Evolutionary conservation across 2,329 filamentous ascomycete species (phyloP).

Genomic region (Coleophoma crateriformis): DNA sequence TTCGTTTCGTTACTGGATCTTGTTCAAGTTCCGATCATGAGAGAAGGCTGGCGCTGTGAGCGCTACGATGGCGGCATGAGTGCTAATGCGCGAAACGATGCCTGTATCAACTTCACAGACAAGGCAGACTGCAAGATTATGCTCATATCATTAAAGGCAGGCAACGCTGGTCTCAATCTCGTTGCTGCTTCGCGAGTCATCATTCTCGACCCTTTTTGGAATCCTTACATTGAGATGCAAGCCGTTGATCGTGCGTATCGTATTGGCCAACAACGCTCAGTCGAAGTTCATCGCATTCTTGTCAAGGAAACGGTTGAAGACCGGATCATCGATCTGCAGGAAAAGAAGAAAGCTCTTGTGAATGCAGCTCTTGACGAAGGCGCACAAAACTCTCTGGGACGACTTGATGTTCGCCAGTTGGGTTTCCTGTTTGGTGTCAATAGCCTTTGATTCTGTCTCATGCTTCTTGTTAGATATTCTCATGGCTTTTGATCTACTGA

Average conservation of each 20-base stretch:
- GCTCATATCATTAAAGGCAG: conserved; percentile 73
- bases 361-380: conserved; percentile 75
- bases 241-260: conserved; percentile 86
- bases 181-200: conserved; percentile 80
- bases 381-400: conserved; percentile 58
- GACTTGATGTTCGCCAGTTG: conserved; percentile 39
- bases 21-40: conserved; percentile 64
- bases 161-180: conserved; percentile 82
- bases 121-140: conserved; percentile 58
- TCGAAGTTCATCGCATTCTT: conserved; percentile 76
- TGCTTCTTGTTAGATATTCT: too few species aligned
- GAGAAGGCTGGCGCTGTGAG: conserved; percentile 42
- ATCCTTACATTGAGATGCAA: conserved; percentile 88
- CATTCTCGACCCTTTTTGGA: conserved; percentile 92
- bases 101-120: conserved; percentile 61
- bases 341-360: conserved; percentile 72
- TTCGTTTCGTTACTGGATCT: conserved; percentile 77
- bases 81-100: conserved; percentile 57
- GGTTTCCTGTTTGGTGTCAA: conserved; percentile 22
- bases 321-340: conserved; percentile 73
- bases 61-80: conserved; percentile 78
- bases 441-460: neutral
- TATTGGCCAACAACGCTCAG: conserved; percentile 71
- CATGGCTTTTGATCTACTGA: too few species aligned
- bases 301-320: conserved; percentile 80